Percentiles rank a stretch among this genome's conserved stretches.
phyloP scores from a whole-genome alignment of 1,284 basidiomycete species.

The Leccinum olivaceoglutinosum region DNA sequence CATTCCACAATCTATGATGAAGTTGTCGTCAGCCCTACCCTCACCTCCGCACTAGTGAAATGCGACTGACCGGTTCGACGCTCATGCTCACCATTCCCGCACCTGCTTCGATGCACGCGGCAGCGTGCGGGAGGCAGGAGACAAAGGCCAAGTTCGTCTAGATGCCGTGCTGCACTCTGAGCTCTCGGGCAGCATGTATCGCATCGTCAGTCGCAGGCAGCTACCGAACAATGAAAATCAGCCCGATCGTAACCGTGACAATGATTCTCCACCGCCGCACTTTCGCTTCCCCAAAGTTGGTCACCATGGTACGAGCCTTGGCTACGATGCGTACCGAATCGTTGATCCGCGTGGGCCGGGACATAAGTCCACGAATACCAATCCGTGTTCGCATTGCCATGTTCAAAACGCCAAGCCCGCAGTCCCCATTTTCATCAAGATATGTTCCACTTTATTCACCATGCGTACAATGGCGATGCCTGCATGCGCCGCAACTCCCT shows the following conservation, averaged over 20 bases:
- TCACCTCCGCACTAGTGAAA: not conserved
- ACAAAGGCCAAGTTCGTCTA: conserved; percentile 48
- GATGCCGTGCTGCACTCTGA: conserved; percentile 36
- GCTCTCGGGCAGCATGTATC: conserved; percentile 40
- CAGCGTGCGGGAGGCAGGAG: conserved; percentile 46
- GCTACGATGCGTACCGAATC: conserved; percentile 35
- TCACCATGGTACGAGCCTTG: conserved; percentile 36
- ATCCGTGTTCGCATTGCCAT: conserved; percentile 22
- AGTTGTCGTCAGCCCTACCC: not conserved
- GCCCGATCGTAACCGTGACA: conserved; percentile 33
- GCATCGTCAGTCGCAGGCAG: conserved; percentile 55
- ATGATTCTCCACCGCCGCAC: conserved; percentile 37
- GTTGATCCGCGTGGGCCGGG: conserved; percentile 37
- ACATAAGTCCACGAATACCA: conserved; percentile 36
- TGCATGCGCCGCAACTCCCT: no score
- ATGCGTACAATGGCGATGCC: no score
- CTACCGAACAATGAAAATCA: conserved; percentile 26
- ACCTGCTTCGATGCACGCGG: conserved; percentile 47
- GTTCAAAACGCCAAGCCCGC: not conserved
- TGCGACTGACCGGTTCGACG: conserved; percentile 41
- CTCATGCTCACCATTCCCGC: conserved; percentile 45
- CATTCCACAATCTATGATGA: conserved; percentile 35
- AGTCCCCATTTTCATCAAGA: no score
- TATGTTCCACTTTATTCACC: no score
- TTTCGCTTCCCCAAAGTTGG: conserved; percentile 37